A percentile compares a stretch with the other conserved stretches of the same genome.
Evolutionary conservation across 495 filamentous ascomycete genomes (phyloP).

Genomic region (Pseudevernia furfuracea): DNA sequence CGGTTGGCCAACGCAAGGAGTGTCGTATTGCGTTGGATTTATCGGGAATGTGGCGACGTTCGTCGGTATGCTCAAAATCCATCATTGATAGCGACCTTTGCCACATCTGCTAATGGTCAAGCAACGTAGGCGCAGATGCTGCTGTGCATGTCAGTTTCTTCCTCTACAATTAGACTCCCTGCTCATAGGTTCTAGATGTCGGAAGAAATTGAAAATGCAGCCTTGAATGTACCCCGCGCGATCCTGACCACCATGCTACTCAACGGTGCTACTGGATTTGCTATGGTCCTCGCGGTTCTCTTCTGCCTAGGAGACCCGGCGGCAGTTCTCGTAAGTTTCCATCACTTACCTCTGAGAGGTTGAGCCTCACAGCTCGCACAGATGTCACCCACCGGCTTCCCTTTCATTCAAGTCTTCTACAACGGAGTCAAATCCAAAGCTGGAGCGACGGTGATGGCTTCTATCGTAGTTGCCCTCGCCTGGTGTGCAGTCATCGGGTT

Average conservation of each 20-base stretch:
- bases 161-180: not conserved
- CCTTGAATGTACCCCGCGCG: slow-evolving; percentile 36
- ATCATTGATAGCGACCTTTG: slow-evolving; percentile 21
- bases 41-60: slow-evolving; percentile 35
- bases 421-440: slow-evolving; percentile 33
- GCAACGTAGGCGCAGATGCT: slow-evolving; percentile 34
- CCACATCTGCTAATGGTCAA: not conserved
- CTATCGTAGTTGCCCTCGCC: slow-evolving; percentile 36
- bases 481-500: slow-evolving; percentile 32
- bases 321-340: slow-evolving; percentile 24
- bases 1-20: slow-evolving; percentile 37
- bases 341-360: no score
- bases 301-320: slow-evolving; percentile 42
- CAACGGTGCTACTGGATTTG: slow-evolving; percentile 42
- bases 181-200: slow-evolving; percentile 34
- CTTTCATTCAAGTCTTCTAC: slow-evolving; percentile 44
- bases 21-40: slow-evolving; percentile 32
- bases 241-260: slow-evolving; percentile 40
- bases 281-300: slow-evolving; percentile 39
- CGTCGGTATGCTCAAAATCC: slow-evolving; percentile 21
- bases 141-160: slow-evolving; percentile 35
- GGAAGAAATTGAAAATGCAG: slow-evolving; percentile 44
- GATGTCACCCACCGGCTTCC: slow-evolving; percentile 34
- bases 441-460: slow-evolving; percentile 38
- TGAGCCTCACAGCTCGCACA: not conserved